Percentiles rank a stretch among this genome's conserved stretches.
Conservation (phyloP, 2,329 filamentous ascomycete species). For the Exserohilum turcica region DNA sequence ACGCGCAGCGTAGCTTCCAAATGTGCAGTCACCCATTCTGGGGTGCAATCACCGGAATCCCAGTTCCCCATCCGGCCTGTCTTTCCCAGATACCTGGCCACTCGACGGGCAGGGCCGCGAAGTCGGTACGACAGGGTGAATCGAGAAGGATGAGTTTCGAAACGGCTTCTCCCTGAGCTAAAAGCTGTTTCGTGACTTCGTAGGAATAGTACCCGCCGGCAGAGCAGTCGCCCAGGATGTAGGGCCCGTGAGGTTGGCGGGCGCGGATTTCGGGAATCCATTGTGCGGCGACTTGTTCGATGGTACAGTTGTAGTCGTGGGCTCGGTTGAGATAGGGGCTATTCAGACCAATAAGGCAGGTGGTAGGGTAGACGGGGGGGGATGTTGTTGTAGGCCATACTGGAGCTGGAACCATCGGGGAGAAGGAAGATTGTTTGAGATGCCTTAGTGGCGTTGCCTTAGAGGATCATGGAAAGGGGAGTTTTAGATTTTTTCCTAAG, state of each 20-base stretch:
- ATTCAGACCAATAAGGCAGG: constrained; percentile 59
- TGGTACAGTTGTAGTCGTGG: constrained; percentile 27
- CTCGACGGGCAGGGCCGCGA: no score
- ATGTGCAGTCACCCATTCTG: no score
- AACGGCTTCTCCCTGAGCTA: constrained; percentile 25
- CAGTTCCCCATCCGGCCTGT: no score
- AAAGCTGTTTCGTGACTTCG: constrained; percentile 29
- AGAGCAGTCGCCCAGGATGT: constrained; percentile 48
- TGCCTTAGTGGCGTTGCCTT: constrained; percentile 51
- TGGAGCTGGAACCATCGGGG: constrained; percentile 57
- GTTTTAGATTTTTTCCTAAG: no score
- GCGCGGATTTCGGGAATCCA: constrained; percentile 54
- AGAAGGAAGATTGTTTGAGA: constrained; percentile 50
- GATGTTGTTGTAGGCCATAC: constrained; percentile 49
- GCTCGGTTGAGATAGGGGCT: constrained; percentile 46
- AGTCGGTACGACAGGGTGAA: no score
- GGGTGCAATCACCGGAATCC: no score
- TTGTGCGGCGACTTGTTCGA: constrained; percentile 40
- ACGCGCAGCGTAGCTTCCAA: no score
- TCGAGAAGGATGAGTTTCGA: constrained; percentile 12
- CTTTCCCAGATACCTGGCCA: no score
- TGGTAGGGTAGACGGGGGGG: constrained; percentile 36
- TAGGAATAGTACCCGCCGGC: constrained; percentile 47
- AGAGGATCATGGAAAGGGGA: constrained; percentile 31
- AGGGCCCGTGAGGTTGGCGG: constrained; percentile 46